Percentiles rank a stretch among this genome's conserved stretches.
Evolutionary conservation across 225 moss, liverwort and hornwort species (phyloP).

Genomic region (Sphagnum contortum): DNA sequence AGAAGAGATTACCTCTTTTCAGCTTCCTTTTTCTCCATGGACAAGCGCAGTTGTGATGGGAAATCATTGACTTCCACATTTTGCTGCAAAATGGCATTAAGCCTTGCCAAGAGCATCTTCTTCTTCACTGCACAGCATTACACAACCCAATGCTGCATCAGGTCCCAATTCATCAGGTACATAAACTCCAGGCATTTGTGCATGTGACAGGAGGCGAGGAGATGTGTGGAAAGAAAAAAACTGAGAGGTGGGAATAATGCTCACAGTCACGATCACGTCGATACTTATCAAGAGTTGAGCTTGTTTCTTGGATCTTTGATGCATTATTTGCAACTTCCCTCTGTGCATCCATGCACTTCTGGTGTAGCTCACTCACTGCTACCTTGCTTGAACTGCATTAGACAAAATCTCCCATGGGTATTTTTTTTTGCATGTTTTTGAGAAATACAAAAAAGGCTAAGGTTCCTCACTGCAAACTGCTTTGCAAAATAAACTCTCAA

Average conservation of each 20-base stretch:
- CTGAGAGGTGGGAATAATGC: constrained; percentile 1
- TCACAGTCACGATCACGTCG: constrained; percentile 76
- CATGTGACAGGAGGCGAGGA: too few relatives aligned
- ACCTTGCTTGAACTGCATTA: constrained; percentile 51
- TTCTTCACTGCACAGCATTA: constrained; percentile 43
- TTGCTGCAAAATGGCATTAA: constrained; percentile 39
- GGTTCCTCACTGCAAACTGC: too few relatives aligned
- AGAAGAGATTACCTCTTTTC: constrained; percentile 18
- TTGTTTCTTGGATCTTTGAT: constrained; percentile 81
- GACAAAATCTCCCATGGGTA: constrained; percentile 15
- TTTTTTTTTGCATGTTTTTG: not conserved
- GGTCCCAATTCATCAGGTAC: not conserved
- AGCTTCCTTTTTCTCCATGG: constrained; percentile 40
- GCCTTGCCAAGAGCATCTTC: constrained; percentile 56
- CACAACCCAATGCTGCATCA: not conserved
- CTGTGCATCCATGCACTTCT: constrained; percentile 53
- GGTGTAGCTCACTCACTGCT: constrained; percentile 31
- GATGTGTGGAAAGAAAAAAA: too few relatives aligned
- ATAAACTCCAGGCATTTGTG: not conserved
- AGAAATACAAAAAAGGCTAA: too few relatives aligned
- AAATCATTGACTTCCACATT: constrained; percentile 58
- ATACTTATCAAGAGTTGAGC: constrained; percentile 42
- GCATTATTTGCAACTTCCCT: constrained; percentile 66
- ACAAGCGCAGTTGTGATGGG: constrained; percentile 44
- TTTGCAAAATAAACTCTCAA: too few relatives aligned